Evolutionary conservation across 352 stramenopile genomes (phyloP), one percentile per base, ranked within the genome.

Genomic region (Globisporangium recalcitrans): DNA sequence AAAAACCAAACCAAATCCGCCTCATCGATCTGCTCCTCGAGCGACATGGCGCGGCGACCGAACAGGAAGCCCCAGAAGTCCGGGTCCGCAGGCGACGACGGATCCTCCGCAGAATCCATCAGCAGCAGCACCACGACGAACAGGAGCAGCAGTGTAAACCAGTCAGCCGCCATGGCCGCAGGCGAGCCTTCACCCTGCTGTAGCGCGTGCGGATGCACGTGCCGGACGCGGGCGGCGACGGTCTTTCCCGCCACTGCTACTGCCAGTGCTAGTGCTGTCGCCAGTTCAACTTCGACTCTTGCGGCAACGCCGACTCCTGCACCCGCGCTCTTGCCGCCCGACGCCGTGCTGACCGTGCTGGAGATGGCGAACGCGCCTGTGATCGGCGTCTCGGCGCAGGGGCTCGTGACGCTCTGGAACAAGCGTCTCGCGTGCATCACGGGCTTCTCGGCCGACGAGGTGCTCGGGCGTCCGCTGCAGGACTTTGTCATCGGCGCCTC

Each of bases 341-440:
- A 36, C 24, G 67, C 64, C 34, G 60, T 74, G 40, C 64, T 77
- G 21, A 44, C 57, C 19, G 48, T 91, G 58, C 72, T 94, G 36
- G 62, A 82, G 29, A 82, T 80, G n/a, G 82, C 85, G 26, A 87
- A 87, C 56, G 77, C 80, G 44, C 78, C 84, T 1, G 83, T 87
- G 19, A 63, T 92, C 16, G 83, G 78, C 42, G 70, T 91, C 29
- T 73, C 77, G 27, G 36, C 69, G 2, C 66, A 84, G 46, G 81
- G 80, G 29, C 10, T 63, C 47, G 76, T 92, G 53, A 84, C 71
- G 61, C 63, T 88, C 56, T 92, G 83, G 83, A 92, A 92, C 71
- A 64, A 62, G 38, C 71, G 70, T 38, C 67, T 88, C 67, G 74
- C 60, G 52, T 70, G 73, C 16, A 77, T 91, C 46, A 91, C 78